Evolutionary conservation across 352 stramenopile species (phyloP).

Genomic region (Plasmopara viticola): DNA sequence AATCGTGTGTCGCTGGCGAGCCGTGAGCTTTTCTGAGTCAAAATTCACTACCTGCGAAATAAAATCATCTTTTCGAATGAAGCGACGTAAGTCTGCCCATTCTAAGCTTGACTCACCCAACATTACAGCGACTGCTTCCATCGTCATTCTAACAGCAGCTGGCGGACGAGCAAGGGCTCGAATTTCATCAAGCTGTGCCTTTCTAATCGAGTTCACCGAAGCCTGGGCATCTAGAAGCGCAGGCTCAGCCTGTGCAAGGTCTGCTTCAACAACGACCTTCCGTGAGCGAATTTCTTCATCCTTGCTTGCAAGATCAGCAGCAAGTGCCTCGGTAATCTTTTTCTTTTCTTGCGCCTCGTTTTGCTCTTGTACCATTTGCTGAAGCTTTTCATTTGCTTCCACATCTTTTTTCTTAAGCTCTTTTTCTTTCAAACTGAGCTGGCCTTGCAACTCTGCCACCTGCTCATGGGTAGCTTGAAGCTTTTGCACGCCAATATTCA

Average conservation of each 20-base stretch:
- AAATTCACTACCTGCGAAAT: conserved; percentile 99
- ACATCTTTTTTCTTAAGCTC: conserved; percentile 95
- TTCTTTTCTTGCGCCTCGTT: conserved; percentile 97
- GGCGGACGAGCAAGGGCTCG: conserved; percentile 93
- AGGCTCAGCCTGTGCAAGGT: conserved; percentile 97
- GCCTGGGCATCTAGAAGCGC: conserved; percentile 94
- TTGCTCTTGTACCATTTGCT: conserved; percentile 98
- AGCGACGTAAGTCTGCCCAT: conserved; percentile 97
- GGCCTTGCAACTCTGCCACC: conserved; percentile 88
- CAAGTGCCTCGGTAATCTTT: conserved; percentile 94
- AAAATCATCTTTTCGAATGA: conserved; percentile 97
- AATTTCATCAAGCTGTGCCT: conserved; percentile 98
- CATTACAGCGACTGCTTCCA: conserved; percentile 98
- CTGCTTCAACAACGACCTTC: conserved; percentile 92
- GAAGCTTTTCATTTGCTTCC: conserved; percentile 96
- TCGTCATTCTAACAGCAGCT: conserved; percentile 93
- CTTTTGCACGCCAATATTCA: conserved; percentile 98
- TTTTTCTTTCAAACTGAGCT: conserved; percentile 91
- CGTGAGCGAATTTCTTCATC: conserved; percentile 93
- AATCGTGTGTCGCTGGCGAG: conserved; percentile 92
- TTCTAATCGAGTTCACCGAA: conserved; percentile 97
- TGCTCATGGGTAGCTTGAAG: conserved; percentile 97
- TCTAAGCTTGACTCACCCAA: conserved; percentile 94
- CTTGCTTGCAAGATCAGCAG: conserved; percentile 90
- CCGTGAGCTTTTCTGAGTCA: conserved; percentile 94